Evolutionary conservation across 23 red algal genomes (phyloP), one percentile per base, ranked within the genome.

Genomic region (Cyanidiococcus yangmingshanensis): DNA sequence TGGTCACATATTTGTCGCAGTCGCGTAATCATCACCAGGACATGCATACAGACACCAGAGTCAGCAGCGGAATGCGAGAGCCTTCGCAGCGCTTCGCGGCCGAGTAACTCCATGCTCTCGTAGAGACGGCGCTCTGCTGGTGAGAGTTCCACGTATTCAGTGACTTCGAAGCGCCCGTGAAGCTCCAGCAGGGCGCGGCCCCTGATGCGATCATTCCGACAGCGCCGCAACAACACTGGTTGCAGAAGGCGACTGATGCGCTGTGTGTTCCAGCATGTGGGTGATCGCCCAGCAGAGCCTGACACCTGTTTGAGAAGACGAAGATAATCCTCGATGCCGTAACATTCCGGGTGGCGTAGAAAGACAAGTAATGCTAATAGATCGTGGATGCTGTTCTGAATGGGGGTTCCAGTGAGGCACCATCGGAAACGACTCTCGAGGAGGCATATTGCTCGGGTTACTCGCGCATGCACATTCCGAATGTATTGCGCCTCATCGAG

Each of bases 361-460:
- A 90, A 96, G 21, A 74, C 74, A 29, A 90, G 79, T 41, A 95
- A 74, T 18, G 84, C 78, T 34, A 83, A 89, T 15, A 95, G 37
- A 40, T 95, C 90, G 40, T 95, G 83, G 17, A 90, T 80, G 25
- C 50, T 83, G 57, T 95, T 95, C 74, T 89, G 86, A 37, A 95
- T 83, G 1, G 90, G 90, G 18, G 90, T 95, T 31, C 90, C 90
- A 33, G 86, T 90, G 39, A 95, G 86, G 85, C 86, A 90, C 90
- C 90, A 95, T 32, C 87, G 59, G 41, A 37, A 59, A 31, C 78
- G 63, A 29, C 86, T 80, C 26, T 67, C 17, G 39, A 95, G 34
- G 2, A 76, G 30, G 39, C 57, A 82, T 3, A 57, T 68, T 2
- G 90, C 81, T 24, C 40, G 39, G 39, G 77, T 71, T 45, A 41